Evolutionary conservation across 805 yeast genomes (phyloP), one percentile per base, ranked within the genome.

Genomic region (Kodamaea hsintzibuensis): DNA sequence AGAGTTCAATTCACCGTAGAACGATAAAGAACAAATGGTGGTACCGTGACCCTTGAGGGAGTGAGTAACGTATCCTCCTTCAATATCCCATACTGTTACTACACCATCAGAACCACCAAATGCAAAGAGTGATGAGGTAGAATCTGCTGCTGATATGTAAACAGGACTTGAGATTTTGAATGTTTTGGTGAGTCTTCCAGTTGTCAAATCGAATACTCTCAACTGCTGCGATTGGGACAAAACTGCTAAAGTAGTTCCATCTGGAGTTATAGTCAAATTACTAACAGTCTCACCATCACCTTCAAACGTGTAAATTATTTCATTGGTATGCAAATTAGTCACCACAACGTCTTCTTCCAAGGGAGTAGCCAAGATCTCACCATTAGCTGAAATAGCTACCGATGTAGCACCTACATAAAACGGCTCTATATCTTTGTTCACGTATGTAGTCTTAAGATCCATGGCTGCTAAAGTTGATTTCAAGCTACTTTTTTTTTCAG

Each of bases 61-160:
- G 70, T 95, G 99, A 0, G 99, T 95, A 2, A 88, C 82, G 59
- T 81, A 90, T 1, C 95, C 92, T 37, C 91, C 91, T 58, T 85
- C 92, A 38, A 95, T 80, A 69, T 95, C 99, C 87, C 96, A 91
- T 1, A 95, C 96, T 45, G 89, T 85, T 14, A 92, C 88, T 42
- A 85, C 81, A 47, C 99, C 98, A 69, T 95, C 99, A 0, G 98
- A 88, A 47, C 96, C 91, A 40, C 99, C 99, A 64, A 95, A 85
- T 16, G 97, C 96, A 63, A 92, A 82, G 38, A 95, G 75, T 2
- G 96, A 84, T 2, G 96, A 86, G 0, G 98, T 90, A 2, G 81
- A 67, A 69, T 95, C 99, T 18, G 82, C 82, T 9, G 87, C 77
- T 45, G 91, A 80, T 9, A 91, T 86, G 68, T 89, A 89, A 1